Evolutionary conservation across 352 stramenopile genomes (phyloP).

Genomic region (Phytophthora pinifolia): DNA sequence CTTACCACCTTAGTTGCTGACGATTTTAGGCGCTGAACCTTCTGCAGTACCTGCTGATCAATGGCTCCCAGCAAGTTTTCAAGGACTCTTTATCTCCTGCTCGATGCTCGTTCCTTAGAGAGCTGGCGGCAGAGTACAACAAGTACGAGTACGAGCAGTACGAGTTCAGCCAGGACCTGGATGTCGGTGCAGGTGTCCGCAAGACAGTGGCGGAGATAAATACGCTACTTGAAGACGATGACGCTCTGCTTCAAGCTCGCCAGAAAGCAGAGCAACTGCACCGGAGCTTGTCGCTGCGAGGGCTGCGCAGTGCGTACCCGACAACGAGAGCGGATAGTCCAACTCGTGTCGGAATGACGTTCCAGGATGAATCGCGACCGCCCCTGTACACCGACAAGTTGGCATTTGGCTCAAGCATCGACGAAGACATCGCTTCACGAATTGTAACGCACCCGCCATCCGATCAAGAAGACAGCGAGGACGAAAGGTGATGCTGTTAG

Average conservation of each 20-base stretch:
- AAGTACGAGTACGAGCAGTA: conserved; percentile 76
- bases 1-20: neutral
- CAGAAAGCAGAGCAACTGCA: conserved; percentile 55
- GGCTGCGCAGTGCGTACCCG: conserved; percentile 38
- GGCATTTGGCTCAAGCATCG: conserved; percentile 11
- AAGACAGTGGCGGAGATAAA: conserved; percentile 60
- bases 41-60: conserved; percentile 65
- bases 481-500: conserved; percentile 6
- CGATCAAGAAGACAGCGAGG: conserved; percentile 11
- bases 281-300: conserved; percentile 50
- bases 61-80: conserved; percentile 69
- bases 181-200: conserved; percentile 62
- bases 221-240: conserved; percentile 47
- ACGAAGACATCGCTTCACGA: conserved; percentile 39
- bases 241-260: conserved; percentile 47
- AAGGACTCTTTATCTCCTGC: conserved; percentile 53
- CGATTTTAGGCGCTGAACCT: conserved; percentile 48
- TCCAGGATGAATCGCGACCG: conserved; percentile 23
- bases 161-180: conserved; percentile 69
- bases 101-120: conserved; percentile 46
- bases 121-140: conserved; percentile 63
- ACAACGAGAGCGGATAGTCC: conserved; percentile 13
- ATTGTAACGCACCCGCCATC: conserved; percentile 49
- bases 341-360: conserved; percentile 3
- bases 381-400: conserved; percentile 41